These are phyloP conservation scores for Closterium sp. DNA, from an alignment of 139 green algal species.

Conservation along the genomic window DNA sequence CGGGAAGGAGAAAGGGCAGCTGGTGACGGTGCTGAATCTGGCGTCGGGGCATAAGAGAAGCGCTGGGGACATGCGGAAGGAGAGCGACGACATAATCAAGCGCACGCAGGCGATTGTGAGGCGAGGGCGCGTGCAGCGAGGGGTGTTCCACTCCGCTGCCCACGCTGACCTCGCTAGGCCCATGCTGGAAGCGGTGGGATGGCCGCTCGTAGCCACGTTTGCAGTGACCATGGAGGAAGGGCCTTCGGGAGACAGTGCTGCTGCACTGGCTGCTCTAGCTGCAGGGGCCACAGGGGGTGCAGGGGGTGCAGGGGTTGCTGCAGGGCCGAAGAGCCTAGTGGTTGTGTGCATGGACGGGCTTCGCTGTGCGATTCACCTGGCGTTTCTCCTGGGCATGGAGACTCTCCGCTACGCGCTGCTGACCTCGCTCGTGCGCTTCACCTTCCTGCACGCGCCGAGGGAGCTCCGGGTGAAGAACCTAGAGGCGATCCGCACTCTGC, in stretches of 20 bases:
- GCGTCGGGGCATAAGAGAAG: slow-evolving; percentile 1
- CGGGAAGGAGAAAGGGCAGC: slow-evolving; percentile 21
- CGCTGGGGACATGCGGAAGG: slow-evolving; percentile 18
- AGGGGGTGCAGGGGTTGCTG: too few relatives aligned
- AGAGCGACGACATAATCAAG: slow-evolving; percentile 44
- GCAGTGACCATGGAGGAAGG: slow-evolving; percentile 66
- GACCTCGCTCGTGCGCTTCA: slow-evolving; percentile 67
- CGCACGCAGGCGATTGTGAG: slow-evolving; percentile 29
- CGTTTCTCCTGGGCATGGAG: slow-evolving; percentile 74
- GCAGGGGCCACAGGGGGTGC: neutral
- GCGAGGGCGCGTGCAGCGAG: slow-evolving; percentile 8
- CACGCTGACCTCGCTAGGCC: slow-evolving; percentile 55
- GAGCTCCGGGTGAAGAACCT: slow-evolving; percentile 81
- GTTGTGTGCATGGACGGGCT: slow-evolving; percentile 48
- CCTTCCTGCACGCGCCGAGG: slow-evolving; percentile 66
- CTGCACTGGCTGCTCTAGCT: too few relatives aligned
- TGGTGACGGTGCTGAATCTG: slow-evolving; percentile 38
- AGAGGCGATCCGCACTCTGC: slow-evolving; percentile 34
- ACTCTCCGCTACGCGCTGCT: slow-evolving; percentile 84
- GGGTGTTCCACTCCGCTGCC: slow-evolving; percentile 35
- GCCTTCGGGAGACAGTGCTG: neutral
- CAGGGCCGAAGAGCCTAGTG: neutral
- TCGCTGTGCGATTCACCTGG: slow-evolving; percentile 60
- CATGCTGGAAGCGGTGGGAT: slow-evolving; percentile 90
- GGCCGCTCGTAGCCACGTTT: slow-evolving; percentile 83